Evolutionary conservation across 2,329 filamentous ascomycete genomes (phyloP).

Genomic region (Cladophialophora bantiana): DNA sequence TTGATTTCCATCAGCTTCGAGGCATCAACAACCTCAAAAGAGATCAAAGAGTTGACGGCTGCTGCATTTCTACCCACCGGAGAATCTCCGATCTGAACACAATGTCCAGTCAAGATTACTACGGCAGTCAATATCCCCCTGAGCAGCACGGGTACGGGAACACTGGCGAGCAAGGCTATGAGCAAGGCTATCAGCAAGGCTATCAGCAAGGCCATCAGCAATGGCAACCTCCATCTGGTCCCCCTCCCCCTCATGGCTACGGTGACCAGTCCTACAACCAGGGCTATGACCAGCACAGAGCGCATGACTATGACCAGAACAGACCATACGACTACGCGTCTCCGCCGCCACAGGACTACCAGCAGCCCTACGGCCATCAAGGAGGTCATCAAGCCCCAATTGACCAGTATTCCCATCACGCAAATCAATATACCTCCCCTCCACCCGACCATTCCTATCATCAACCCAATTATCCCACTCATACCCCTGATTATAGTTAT

Average conservation of each 20-base stretch:
- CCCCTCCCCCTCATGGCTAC: slow-evolving; percentile 17
- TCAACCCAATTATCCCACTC: slow-evolving; percentile 22
- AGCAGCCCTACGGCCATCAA: slow-evolving; percentile 22
- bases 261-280: slow-evolving; percentile 26
- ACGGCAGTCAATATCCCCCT: slow-evolving; percentile 25
- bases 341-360: slow-evolving; percentile 19
- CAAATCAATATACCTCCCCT: slow-evolving; percentile 12
- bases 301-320: slow-evolving; percentile 28
- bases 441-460: slow-evolving; percentile 26
- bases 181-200: slow-evolving; percentile 12
- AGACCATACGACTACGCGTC: slow-evolving; percentile 23
- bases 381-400: slow-evolving; percentile 28
- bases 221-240: slow-evolving; percentile 28
- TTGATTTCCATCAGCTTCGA: not conserved
- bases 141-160: slow-evolving; percentile 30
- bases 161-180: slow-evolving; percentile 18
- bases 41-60: not conserved
- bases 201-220: slow-evolving; percentile 20
- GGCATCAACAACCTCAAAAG: not conserved
- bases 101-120: slow-evolving; percentile 29
- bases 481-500: slow-evolving; percentile 25
- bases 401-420: slow-evolving; percentile 22
- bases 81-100: slow-evolving; percentile 10
- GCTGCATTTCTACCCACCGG: not conserved
- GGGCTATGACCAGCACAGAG: slow-evolving; percentile 27